Percentiles rank a stretch among this genome's conserved stretches.
These are phyloP conservation scores for Lactarius hatsudake DNA, from an alignment of 768 basidiomycete species.

Conservation along the genomic window DNA sequence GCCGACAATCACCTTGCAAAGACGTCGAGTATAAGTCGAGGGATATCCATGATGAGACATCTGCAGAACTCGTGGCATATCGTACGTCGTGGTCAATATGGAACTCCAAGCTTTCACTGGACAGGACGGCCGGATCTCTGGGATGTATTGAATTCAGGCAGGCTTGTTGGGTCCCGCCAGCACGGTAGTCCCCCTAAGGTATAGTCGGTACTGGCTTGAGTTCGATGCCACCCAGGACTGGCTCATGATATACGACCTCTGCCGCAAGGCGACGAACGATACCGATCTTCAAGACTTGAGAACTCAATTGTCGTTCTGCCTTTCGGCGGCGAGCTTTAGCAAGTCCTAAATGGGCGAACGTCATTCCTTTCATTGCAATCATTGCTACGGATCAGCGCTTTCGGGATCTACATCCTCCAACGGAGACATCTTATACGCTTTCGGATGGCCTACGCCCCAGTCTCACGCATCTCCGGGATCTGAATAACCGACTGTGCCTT, in stretches of 20 bases:
- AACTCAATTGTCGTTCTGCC: constrained; percentile 2
- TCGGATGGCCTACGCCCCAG: constrained; percentile 4
- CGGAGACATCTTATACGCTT: not conserved
- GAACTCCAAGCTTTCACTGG: not conserved
- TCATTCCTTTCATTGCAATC: not conserved
- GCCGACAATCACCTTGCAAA: not conserved
- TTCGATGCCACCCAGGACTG: constrained; percentile 12
- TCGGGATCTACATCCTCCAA: not conserved
- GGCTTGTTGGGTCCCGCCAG: not conserved
- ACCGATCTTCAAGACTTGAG: not conserved
- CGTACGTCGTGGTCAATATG: constrained; percentile 9
- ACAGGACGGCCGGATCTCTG: not conserved
- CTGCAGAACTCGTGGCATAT: not conserved
- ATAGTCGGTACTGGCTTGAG: constrained; percentile 18
- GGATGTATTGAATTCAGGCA: not conserved
- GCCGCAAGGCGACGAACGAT: not conserved
- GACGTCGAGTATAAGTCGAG: constrained; percentile 10
- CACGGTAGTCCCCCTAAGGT: not conserved
- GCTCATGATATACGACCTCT: constrained; percentile 15
- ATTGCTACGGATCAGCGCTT: constrained; percentile 3
- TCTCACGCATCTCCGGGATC: not conserved
- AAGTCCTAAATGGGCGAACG: not conserved
- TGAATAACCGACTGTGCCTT: not conserved
- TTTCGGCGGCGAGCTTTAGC: constrained; percentile 10
- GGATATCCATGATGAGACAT: not conserved